A percentile compares a stretch with the other conserved stretches of the same genome.
phyloP scores from a whole-genome alignment of 108 stramenopile species.

The Phaeodactylum tricornutum region DNA sequence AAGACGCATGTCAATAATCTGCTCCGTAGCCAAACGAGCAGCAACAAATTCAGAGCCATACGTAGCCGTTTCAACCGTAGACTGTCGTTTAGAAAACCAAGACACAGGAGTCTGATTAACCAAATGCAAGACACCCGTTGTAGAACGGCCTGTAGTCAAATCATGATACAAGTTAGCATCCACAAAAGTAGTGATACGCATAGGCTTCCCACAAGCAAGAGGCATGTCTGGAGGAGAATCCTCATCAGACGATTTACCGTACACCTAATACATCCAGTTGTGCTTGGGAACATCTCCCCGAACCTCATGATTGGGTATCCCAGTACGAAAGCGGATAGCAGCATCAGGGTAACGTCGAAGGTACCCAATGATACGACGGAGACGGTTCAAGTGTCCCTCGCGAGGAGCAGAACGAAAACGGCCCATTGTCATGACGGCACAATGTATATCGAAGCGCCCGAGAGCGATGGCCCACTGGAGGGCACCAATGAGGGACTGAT shows the following conservation, averaged over 20 bases:
- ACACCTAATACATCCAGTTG: slow-evolving; percentile 1
- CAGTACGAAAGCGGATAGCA: background rate
- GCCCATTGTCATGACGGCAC: slow-evolving; percentile 5
- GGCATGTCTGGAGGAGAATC: slow-evolving; percentile 7
- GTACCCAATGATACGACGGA: slow-evolving; percentile 22
- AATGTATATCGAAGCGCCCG: slow-evolving; percentile 12
- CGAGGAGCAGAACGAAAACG: slow-evolving; percentile 7
- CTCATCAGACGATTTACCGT: slow-evolving; percentile 5
- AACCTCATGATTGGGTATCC: background rate
- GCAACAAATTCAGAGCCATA: slow-evolving; percentile 30
- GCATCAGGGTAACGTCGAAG: slow-evolving; percentile 7
- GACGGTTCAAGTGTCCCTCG: slow-evolving; percentile 20
- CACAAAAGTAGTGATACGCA: slow-evolving; percentile 6
- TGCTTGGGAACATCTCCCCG: background rate
- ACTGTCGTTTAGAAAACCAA: slow-evolving; percentile 6
- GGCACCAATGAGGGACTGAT: slow-evolving; percentile 17
- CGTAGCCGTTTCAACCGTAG: slow-evolving; percentile 13
- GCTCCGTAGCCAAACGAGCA: slow-evolving; percentile 13
- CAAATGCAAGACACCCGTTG: slow-evolving; percentile 4
- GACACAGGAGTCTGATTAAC: background rate
- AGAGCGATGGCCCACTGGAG: slow-evolving; percentile 15
- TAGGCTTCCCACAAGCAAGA: slow-evolving; percentile 6
- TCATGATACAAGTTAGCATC: slow-evolving; percentile 21
- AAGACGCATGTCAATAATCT: slow-evolving; percentile 13
- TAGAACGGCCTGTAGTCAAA: slow-evolving; percentile 1